These are phyloP conservation scores for Macrophomina tecta DNA, from an alignment of 2,329 filamentous ascomycete species.

Conservation along the genomic window DNA sequence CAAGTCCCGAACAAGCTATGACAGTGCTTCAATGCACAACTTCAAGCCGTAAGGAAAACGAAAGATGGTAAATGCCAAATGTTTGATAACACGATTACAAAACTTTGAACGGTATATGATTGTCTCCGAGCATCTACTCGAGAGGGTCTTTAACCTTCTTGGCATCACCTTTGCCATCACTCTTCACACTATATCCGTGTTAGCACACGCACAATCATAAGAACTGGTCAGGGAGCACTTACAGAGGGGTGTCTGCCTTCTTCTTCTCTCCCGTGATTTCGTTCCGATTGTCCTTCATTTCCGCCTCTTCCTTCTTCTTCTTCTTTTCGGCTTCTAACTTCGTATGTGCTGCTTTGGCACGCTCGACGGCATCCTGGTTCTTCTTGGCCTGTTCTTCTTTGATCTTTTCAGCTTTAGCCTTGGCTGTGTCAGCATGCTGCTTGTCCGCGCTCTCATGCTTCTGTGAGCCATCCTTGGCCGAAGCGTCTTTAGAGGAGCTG, in stretches of 20 bases:
- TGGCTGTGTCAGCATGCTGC: neutral
- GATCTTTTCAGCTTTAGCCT: slow-evolving; percentile 19
- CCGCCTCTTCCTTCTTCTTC: slow-evolving; percentile 2
- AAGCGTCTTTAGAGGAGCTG: neutral
- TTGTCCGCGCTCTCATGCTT: slow-evolving; percentile 12
- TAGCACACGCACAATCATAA: neutral
- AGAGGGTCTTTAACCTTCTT: slow-evolving; percentile 28
- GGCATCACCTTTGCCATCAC: neutral
- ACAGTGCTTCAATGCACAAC: neutral
- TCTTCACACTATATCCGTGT: slow-evolving; percentile 10
- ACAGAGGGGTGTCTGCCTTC: slow-evolving; percentile 21
- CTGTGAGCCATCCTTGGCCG: slow-evolving; percentile 3
- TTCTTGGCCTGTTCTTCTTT: slow-evolving; percentile 20
- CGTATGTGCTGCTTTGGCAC: slow-evolving; percentile 9
- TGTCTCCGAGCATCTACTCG: slow-evolving; percentile 9
- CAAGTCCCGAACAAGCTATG: neutral
- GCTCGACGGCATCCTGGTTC: slow-evolving; percentile 2
- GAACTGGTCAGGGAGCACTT: neutral
- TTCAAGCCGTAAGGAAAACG: slow-evolving; percentile 14
- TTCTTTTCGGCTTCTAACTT: slow-evolving; percentile 8
- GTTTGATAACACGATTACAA: slow-evolving; percentile 16
- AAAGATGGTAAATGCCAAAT: slow-evolving; percentile 15
- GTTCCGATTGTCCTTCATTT: slow-evolving; percentile 7
- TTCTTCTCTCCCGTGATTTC: slow-evolving; percentile 19
- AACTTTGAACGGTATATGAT: slow-evolving; percentile 12